Evolutionary conservation across 2,329 filamentous ascomycete species (phyloP).

Genomic region (Neofusicoccum cordaticola): DNA sequence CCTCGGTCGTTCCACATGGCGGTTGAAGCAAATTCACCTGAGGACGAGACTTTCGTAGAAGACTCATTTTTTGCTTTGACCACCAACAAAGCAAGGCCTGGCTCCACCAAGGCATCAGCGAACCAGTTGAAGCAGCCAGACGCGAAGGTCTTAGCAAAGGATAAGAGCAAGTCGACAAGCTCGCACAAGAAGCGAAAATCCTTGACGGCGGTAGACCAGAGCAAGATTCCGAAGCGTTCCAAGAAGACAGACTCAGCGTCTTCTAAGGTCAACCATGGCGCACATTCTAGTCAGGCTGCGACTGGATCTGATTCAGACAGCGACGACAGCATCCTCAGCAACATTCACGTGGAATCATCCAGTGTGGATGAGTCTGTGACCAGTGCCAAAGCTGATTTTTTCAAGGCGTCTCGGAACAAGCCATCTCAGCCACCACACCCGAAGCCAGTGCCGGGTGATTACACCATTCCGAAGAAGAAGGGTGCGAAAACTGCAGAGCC

Average conservation of each 20-base stretch:
- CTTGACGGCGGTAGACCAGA: conserved; percentile 16
- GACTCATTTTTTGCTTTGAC: not conserved
- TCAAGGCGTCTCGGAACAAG: not conserved
- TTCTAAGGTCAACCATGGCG: not conserved
- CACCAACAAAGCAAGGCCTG: not conserved
- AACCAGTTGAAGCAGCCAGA: not conserved
- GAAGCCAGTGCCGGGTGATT: not conserved
- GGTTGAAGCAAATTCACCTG: not conserved
- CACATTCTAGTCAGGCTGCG: conserved; percentile 16
- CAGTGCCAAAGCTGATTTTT: not conserved
- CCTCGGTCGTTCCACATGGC: not conserved
- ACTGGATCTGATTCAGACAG: conserved; percentile 18
- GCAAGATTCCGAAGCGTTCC: conserved; percentile 22
- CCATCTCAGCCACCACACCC: not conserved
- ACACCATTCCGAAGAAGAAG: not conserved
- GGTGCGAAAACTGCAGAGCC: not conserved
- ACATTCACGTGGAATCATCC: conserved; percentile 37
- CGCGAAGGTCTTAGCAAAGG: not conserved
- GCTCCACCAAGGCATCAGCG: not conserved
- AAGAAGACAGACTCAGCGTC: not conserved
- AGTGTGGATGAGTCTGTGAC: not conserved
- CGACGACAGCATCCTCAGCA: conserved; percentile 37
- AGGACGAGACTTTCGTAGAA: not conserved
- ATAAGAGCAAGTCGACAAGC: not conserved
- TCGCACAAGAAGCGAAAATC: conserved; percentile 25